Evolutionary conservation across 2,329 filamentous ascomycete genomes (phyloP).

Genomic region (Fusarium anthophilum): DNA sequence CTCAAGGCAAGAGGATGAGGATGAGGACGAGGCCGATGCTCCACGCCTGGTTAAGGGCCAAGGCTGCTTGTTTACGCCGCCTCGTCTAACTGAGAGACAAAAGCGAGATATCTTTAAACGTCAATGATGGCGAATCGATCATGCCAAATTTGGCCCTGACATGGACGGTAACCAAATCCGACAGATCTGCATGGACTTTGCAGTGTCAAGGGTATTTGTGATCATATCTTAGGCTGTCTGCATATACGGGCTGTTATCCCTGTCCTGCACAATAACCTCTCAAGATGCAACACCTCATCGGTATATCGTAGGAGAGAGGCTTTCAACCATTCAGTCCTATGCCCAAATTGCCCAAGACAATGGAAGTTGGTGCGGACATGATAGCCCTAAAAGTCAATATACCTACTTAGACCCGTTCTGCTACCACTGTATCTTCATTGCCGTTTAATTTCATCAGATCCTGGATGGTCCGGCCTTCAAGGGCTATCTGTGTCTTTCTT

Average conservation of each 20-base stretch:
- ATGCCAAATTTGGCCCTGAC: no score
- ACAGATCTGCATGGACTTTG: background rate
- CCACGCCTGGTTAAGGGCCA: background rate
- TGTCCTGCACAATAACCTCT: background rate
- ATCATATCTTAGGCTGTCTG: fast-evolving
- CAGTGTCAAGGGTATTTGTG: background rate
- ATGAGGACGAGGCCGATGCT: background rate
- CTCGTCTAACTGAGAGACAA: background rate
- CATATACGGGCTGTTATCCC: fast-evolving
- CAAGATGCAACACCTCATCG: background rate
- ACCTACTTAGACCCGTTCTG: background rate
- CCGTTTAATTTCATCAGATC: fast-evolving
- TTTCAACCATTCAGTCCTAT: no score
- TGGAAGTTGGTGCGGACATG: background rate
- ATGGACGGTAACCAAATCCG: no score
- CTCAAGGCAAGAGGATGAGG: background rate
- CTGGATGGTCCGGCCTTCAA: background rate
- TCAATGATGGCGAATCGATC: background rate
- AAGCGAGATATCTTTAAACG: background rate
- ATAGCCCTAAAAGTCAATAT: fast-evolving
- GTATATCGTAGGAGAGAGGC: background rate
- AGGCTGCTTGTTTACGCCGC: background rate
- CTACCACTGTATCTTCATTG: background rate
- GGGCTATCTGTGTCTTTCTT: no score
- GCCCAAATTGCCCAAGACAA: fast-evolving